Base-by-base conservation (phyloP, 1,284 basidiomycete species). In the Leccinum griseonigrum region DNA sequence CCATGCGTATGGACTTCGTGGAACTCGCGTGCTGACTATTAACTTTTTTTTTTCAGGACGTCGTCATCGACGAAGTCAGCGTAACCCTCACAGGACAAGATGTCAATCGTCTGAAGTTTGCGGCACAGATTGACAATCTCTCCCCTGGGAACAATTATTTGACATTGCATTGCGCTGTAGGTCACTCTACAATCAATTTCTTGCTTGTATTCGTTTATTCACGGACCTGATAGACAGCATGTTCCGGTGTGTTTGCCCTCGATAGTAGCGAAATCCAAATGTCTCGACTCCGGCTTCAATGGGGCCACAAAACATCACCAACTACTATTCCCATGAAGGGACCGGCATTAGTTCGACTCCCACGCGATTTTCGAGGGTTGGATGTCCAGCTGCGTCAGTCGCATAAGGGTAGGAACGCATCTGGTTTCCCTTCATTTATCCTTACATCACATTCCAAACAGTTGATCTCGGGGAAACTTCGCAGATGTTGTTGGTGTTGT, bases 401-500 rank as follows among this genome's bases (percentile, higher is more conserved):
- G 1, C 76, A 80, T 56, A 75, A 76, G 57, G 85, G 91, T 92
- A 74, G 60, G 83, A 69, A n/a, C 31, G 16, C 22, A 31, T 29
- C 34, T 64, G 55, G 14, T 61, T 64, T 43, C 51, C 58, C 28
- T 26, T 56, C 51, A 9, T 48, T 3, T 22, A 32, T 9, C 31
- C 64, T 63, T 54, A 54, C 53, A 52, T 58, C 52, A 58, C 60
- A 60, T 63, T 36, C 58, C 53, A 26, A 53, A 57, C 14, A 93
- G 92, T 91, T 62, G 83, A 88, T 69, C 82, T 94, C 31, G 90
- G 90, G 38, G 78, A 79, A 61, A 76, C 80, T 7, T 77, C 87
- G 14, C 78, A 74, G 29, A 73, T 91, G 9, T 75, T 84, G 58
- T 73, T 92, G 31, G 75, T 77, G 3, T 62, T 94, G 14, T 82